These are phyloP conservation scores for Botrytis squamosa DNA, from an alignment of 2,329 filamentous ascomycete species.

Conservation along the genomic window DNA sequence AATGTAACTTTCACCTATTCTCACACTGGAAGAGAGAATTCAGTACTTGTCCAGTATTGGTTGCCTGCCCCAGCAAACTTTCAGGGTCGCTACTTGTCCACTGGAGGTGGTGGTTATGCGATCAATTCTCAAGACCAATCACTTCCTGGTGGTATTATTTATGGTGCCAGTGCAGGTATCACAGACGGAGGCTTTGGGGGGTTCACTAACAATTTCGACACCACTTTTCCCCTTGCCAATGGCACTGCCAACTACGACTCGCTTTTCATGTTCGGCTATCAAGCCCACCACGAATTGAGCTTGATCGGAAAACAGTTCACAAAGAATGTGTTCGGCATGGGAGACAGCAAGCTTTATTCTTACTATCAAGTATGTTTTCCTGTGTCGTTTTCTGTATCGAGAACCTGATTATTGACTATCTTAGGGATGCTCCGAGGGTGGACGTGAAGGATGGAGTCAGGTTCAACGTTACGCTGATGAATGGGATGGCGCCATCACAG, in stretches of 20 bases:
- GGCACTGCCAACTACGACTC: slow-evolving; percentile 42
- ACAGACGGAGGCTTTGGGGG: slow-evolving; percentile 50
- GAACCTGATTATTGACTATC: neutral
- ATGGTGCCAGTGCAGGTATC: slow-evolving; percentile 48
- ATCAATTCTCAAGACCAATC: no score
- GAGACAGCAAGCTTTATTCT: slow-evolving; percentile 26
- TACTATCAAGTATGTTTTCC: slow-evolving; percentile 37
- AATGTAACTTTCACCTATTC: no score
- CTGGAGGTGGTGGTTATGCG: no score
- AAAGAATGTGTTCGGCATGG: slow-evolving; percentile 43
- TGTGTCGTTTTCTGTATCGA: neutral
- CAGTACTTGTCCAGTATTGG: no score
- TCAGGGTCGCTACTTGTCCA: no score
- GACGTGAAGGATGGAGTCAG: slow-evolving; percentile 50
- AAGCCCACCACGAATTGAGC: slow-evolving; percentile 41
- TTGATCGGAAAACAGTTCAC: slow-evolving; percentile 46
- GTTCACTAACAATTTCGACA: slow-evolving; percentile 45
- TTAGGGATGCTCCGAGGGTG: slow-evolving; percentile 47
- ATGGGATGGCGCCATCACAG: slow-evolving; percentile 48
- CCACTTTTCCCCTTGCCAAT: slow-evolving; percentile 42
- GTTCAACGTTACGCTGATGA: slow-evolving; percentile 43
- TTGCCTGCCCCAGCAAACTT: no score
- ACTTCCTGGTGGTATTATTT: neutral
- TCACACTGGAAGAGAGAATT: no score
- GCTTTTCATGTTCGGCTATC: slow-evolving; percentile 43